A percentile compares a stretch with the other conserved stretches of the same genome.
phyloP scores from a whole-genome alignment of 768 basidiomycete genomes.

The Panaeolus papilionaceus region DNA sequence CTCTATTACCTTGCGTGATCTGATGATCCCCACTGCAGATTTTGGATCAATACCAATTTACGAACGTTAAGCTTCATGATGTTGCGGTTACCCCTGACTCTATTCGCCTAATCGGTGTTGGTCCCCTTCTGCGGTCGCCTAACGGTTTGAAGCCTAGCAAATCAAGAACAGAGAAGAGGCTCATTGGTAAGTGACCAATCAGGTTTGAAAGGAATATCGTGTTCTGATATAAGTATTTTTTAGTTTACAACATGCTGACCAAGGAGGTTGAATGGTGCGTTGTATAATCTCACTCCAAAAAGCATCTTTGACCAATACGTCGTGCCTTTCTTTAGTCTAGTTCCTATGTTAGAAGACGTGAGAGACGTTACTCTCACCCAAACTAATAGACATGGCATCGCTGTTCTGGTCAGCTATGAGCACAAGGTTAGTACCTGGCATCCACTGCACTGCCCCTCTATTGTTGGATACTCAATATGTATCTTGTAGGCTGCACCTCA shows the following conservation, averaged over 20 bases:
- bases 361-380: conserved; percentile 71
- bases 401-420: conserved; percentile 77
- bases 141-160: conserved; percentile 71
- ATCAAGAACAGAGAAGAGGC: conserved; percentile 74
- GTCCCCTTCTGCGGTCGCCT: conserved; percentile 67
- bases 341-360: conserved; percentile 76
- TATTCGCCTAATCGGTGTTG: conserved; percentile 69
- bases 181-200: conserved; percentile 62
- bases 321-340: conserved; percentile 53
- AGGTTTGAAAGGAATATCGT: background rate
- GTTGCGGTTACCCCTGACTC: conserved; percentile 74
- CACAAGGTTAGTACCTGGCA: conserved; percentile 56
- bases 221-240: background rate
- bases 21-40: conserved; percentile 40
- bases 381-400: conserved; percentile 51
- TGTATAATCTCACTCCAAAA: background rate
- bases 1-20: background rate
- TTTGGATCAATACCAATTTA: conserved; percentile 62
- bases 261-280: conserved; percentile 71
- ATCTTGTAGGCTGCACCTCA: conserved; percentile 72
- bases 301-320: background rate
- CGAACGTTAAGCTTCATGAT: conserved; percentile 69
- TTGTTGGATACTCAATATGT: background rate
- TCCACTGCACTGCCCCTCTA: background rate
- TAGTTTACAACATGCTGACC: conserved; percentile 74